Evolutionary conservation across 768 basidiomycete species (phyloP).

Genomic region (Wakefieldia striispora): DNA sequence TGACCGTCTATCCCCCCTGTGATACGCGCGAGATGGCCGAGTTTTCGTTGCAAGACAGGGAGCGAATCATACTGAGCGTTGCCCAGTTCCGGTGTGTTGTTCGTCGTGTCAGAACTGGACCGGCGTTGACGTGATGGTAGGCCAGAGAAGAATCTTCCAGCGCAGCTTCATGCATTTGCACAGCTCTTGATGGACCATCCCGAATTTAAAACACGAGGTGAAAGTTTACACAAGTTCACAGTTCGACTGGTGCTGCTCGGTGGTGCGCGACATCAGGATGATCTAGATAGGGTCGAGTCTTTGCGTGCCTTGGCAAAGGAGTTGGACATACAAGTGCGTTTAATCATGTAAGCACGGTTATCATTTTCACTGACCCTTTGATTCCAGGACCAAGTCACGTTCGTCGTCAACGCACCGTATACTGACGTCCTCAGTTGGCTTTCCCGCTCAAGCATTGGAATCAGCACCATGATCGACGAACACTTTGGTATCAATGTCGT

Average conservation of each 20-base stretch:
- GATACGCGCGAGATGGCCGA: constrained; percentile 71
- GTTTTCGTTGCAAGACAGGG: constrained; percentile 52
- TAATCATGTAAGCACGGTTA: neutral
- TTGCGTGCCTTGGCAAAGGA: constrained; percentile 59
- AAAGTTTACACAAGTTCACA: constrained; percentile 15
- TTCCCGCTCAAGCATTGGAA: constrained; percentile 72
- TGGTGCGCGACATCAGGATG: constrained; percentile 76
- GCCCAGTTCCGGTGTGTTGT: constrained; percentile 83
- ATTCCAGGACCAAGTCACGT: constrained; percentile 62
- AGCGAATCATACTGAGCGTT: constrained; percentile 74
- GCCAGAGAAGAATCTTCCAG: constrained; percentile 91
- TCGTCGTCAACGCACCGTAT: constrained; percentile 84
- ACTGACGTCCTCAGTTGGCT: constrained; percentile 68
- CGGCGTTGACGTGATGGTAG: constrained; percentile 35
- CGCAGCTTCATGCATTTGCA: constrained; percentile 72
- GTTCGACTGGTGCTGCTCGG: constrained; percentile 79
- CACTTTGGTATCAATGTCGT: constrained; percentile 99
- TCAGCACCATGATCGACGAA: constrained; percentile 98
- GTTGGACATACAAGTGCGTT: constrained; percentile 61
- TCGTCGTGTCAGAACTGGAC: neutral
- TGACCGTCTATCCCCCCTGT: constrained; percentile 88
- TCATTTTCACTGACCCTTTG: constrained; percentile 1
- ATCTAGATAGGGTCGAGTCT: constrained; percentile 63
- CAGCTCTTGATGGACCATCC: constrained; percentile 58
- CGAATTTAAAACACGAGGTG: constrained; percentile 39